A percentile compares a stretch with the other conserved stretches of the same genome.
These are phyloP conservation scores for Skeletonema potamos DNA, from an alignment of 108 stramenopile genomes.

Conservation along the genomic window DNA sequence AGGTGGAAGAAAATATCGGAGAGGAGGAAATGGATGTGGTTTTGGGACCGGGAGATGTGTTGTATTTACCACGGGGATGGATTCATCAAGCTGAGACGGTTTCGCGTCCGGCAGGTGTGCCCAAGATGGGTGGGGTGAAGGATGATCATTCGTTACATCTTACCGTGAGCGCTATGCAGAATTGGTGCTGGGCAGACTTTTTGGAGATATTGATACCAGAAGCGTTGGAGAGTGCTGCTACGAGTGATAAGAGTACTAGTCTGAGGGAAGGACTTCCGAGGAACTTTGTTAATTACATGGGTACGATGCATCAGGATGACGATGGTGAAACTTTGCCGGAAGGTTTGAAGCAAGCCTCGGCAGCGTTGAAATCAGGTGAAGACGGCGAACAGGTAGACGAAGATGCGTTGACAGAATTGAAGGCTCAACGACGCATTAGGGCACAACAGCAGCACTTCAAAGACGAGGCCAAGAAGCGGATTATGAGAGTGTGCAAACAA, in stretches of 20 bases:
- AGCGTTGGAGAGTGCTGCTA: conserved; percentile 75
- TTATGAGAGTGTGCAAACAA: conserved; percentile 80
- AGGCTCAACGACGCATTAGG: conserved; percentile 18
- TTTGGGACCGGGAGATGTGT: conserved; percentile 86
- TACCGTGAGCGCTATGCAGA: conserved; percentile 92
- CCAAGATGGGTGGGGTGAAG: conserved; percentile 21
- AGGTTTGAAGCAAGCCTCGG: conserved; percentile 53
- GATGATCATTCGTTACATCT: conserved; percentile 90
- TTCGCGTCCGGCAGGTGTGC: conserved; percentile 3
- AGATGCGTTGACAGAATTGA: conserved; percentile 27
- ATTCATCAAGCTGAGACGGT: conserved; percentile 94
- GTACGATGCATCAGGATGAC: conserved; percentile 71
- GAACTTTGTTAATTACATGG: conserved; percentile 92
- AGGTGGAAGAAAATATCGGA: conserved; percentile 48
- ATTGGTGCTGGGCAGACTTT: conserved; percentile 92
- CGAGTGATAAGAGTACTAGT: conserved; percentile 51
- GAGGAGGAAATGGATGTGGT: conserved; percentile 70
- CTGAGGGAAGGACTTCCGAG: conserved; percentile 87
- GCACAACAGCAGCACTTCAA: conserved; percentile 55
- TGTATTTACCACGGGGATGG: conserved; percentile 97
- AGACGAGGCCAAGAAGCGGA: conserved; percentile 75
- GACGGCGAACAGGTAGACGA: conserved; percentile 38
- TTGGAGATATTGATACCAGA: conserved; percentile 87
- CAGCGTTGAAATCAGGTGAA: conserved; percentile 19
- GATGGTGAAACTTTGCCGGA: conserved; percentile 57